A percentile compares a stretch with the other conserved stretches of the same genome.
phyloP scores from a whole-genome alignment of 805 yeast species.

The Myxozyma melibiosi region DNA sequence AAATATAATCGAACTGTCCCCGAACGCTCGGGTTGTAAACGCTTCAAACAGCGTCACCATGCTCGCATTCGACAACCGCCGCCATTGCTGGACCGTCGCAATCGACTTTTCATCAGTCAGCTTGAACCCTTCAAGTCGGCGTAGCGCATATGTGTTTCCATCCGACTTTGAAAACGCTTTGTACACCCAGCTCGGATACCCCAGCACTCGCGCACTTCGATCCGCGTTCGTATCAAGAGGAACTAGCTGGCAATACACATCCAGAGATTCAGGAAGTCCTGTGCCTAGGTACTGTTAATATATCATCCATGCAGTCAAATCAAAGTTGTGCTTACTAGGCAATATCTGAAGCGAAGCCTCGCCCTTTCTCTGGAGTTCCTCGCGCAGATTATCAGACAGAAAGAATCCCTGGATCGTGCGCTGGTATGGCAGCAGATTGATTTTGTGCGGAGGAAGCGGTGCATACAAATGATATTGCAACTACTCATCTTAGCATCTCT shows the following conservation, averaged over 20 bases:
- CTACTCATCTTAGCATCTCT: constrained; percentile 3
- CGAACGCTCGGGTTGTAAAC: constrained; percentile 84
- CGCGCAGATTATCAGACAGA: constrained; percentile 71
- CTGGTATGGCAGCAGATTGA: constrained; percentile 68
- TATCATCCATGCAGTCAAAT: neutral
- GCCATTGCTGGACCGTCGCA: constrained; percentile 68
- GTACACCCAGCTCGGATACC: constrained; percentile 63
- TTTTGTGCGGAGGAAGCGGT: constrained; percentile 77
- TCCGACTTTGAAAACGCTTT: constrained; percentile 79
- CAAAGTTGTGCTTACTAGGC: constrained; percentile 37
- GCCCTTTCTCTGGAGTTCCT: constrained; percentile 67
- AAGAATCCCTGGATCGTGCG: constrained; percentile 69
- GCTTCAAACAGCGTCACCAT: constrained; percentile 74
- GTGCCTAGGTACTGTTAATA: constrained; percentile 37
- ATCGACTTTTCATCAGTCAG: constrained; percentile 61
- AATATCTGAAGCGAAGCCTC: constrained; percentile 77
- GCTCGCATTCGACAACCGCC: constrained; percentile 53
- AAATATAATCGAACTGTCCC: constrained; percentile 71
- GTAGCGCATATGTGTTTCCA: constrained; percentile 74
- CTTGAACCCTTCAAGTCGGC: constrained; percentile 67
- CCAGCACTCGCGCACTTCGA: constrained; percentile 48
- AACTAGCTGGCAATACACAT: constrained; percentile 78
- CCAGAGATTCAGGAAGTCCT: constrained; percentile 73
- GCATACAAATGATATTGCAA: constrained; percentile 86
- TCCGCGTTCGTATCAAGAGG: constrained; percentile 66